These are phyloP conservation scores for Emmonsia crescens DNA, from an alignment of 2,329 filamentous ascomycete genomes.

Conservation along the genomic window DNA sequence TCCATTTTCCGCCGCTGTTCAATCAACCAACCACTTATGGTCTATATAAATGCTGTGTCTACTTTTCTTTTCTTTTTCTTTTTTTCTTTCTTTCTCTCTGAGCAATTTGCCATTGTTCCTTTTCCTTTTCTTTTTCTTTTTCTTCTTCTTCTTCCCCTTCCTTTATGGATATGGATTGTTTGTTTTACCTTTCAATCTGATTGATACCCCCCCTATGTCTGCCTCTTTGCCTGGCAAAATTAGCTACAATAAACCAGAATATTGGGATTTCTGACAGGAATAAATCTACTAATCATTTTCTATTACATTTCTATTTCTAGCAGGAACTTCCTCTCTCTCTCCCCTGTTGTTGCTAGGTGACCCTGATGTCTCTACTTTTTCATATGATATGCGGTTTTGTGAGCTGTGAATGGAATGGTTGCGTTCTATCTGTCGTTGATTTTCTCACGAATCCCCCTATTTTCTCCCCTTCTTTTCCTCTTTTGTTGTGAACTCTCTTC, in stretches of 20 bases:
- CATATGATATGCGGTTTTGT: neutral
- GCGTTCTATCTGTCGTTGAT: no score
- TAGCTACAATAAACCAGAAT: neutral
- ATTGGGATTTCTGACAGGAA: no score
- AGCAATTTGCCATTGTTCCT: neutral
- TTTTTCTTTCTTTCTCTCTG: neutral
- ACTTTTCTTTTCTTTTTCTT: conserved; percentile 6
- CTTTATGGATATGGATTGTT: neutral
- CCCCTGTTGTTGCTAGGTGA: neutral
- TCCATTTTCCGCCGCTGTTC: neutral
- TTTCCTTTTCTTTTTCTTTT: neutral
- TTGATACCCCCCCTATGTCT: neutral
- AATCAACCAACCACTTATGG: neutral
- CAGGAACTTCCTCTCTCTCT: neutral
- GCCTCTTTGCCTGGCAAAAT: neutral
- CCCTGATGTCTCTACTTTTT: neutral
- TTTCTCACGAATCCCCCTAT: no score
- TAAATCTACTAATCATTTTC: neutral
- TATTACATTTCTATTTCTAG: neutral
- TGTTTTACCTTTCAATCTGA: neutral
- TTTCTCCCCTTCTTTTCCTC: neutral
- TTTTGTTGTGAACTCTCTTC: neutral
- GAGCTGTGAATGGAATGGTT: neutral
- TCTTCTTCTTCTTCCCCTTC: neutral
- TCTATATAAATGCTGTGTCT: conserved; percentile 8